These are phyloP conservation scores for Phytophthora fragariae DNA, from an alignment of 352 stramenopile species.

Conservation along the genomic window DNA sequence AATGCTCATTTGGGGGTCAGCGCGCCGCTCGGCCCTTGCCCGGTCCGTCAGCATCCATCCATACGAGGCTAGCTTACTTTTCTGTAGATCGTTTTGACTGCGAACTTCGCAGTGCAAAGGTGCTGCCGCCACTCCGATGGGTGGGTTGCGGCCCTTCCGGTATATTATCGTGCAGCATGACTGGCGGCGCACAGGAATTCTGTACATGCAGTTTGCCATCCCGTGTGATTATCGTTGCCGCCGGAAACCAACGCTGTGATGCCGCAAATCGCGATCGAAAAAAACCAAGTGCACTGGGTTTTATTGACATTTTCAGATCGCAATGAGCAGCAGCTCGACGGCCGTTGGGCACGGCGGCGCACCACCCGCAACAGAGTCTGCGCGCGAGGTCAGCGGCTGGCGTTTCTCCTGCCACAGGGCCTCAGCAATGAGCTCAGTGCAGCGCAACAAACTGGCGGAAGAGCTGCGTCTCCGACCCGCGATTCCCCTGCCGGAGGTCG, in stretches of 20 bases:
- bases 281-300: slow-evolving; percentile 7
- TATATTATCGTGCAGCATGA: too few relatives aligned
- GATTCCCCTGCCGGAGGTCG: slow-evolving; percentile 64
- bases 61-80: neutral
- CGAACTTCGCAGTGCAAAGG: too few relatives aligned
- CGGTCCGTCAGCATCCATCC: neutral
- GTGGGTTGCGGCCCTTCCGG: neutral
- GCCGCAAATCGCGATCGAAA: slow-evolving; percentile 22
- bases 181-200: too few relatives aligned
- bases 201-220: neutral
- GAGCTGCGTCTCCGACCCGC: slow-evolving; percentile 39
- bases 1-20: slow-evolving; percentile 6
- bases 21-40: neutral
- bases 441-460: slow-evolving; percentile 40
- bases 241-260: neutral
- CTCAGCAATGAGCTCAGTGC: slow-evolving; percentile 52
- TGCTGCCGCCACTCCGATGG: neutral
- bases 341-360: neutral
- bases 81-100: too few relatives aligned
- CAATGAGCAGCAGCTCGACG: slow-evolving; percentile 12
- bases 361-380: slow-evolving; percentile 15
- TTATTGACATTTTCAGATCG: slow-evolving; percentile 3
- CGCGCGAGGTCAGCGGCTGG: slow-evolving; percentile 51
- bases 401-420: slow-evolving; percentile 44
- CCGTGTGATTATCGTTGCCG: neutral